Conservation (phyloP, 2,329 filamentous ascomycete species). For the Chaetoscypha palmicola region DNA sequence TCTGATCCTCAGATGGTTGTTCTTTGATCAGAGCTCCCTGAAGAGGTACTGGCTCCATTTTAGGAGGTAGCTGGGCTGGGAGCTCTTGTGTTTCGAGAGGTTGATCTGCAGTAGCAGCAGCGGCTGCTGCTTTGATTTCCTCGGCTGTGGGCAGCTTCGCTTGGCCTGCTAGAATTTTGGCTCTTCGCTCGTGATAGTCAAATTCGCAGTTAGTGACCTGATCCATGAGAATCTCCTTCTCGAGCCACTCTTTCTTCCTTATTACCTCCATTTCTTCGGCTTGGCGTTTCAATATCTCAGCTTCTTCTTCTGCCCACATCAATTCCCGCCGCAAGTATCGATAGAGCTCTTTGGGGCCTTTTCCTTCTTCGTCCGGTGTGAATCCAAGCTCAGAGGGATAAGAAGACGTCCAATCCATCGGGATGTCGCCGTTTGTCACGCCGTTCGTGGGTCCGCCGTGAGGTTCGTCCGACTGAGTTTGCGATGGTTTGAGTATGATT, state of each 20-base stretch:
- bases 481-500: conserved; percentile 50
- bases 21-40: conserved; percentile 11
- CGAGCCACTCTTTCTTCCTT: conserved; percentile 67
- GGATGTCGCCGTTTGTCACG: conserved; percentile 13
- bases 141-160: conserved; percentile 27
- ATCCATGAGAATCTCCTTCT: conserved; percentile 73
- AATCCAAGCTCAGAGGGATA: conserved; percentile 49
- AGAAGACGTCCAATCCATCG: conserved; percentile 28
- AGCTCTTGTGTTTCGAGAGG: too few relatives aligned
- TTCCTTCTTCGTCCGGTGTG: conserved; percentile 54
- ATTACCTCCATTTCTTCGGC: conserved; percentile 58
- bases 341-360: conserved; percentile 59
- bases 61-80: conserved; percentile 6
- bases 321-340: conserved; percentile 55
- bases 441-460: conserved; percentile 47
- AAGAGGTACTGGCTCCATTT: conserved; percentile 7
- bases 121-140: conserved; percentile 16
- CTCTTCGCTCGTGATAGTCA: conserved; percentile 54
- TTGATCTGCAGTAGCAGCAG: conserved; percentile 1
- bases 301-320: conserved; percentile 64
- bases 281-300: conserved; percentile 55
- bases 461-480: conserved; percentile 48
- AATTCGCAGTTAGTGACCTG: conserved; percentile 62
- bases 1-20: conserved; percentile 20
- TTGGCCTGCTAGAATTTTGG: conserved; percentile 45